Conservation (phyloP, 2,329 filamentous ascomycete genomes). For the Graphilbum ipis-grandicollis region DNA sequence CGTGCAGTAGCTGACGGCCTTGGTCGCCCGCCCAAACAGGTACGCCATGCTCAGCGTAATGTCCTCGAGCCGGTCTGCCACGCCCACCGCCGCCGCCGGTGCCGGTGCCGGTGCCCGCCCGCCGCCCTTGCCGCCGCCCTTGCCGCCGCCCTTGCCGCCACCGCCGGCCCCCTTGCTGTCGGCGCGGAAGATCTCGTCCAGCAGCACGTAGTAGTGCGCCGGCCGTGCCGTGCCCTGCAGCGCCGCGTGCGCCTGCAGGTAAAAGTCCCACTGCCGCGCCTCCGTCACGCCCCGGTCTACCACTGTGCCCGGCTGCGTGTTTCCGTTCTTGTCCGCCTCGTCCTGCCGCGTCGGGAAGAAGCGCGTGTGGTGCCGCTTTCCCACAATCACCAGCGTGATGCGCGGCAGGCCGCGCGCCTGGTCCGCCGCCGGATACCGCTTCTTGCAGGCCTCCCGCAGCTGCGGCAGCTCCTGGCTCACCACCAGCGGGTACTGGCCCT, state of each 20-base stretch:
- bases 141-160: constrained; percentile 16
- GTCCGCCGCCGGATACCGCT: constrained; percentile 9
- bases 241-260: constrained; percentile 62
- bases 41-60: constrained; percentile 71
- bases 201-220: constrained; percentile 65
- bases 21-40: constrained; percentile 70
- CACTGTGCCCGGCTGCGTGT: constrained; percentile 59
- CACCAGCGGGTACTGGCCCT: constrained; percentile 61
- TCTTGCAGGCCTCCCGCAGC: constrained; percentile 52
- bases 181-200: constrained; percentile 48
- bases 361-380: constrained; percentile 77
- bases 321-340: constrained; percentile 45
- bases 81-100: background rate
- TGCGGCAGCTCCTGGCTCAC: constrained; percentile 48
- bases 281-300: constrained; percentile 74
- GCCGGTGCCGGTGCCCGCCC: constrained; percentile 15
- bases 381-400: constrained; percentile 60
- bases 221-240: constrained; percentile 49
- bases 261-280: constrained; percentile 68
- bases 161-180: too few species aligned
- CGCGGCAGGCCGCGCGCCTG: constrained; percentile 26
- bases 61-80: constrained; percentile 50
- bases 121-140: background rate
- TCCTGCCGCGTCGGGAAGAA: constrained; percentile 54
- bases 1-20: constrained; percentile 72